A percentile compares a stretch with the other conserved stretches of the same genome.
Evolutionary conservation across 176 grass and related monocot species (phyloP).

Genomic region (Puya raimondii): DNA sequence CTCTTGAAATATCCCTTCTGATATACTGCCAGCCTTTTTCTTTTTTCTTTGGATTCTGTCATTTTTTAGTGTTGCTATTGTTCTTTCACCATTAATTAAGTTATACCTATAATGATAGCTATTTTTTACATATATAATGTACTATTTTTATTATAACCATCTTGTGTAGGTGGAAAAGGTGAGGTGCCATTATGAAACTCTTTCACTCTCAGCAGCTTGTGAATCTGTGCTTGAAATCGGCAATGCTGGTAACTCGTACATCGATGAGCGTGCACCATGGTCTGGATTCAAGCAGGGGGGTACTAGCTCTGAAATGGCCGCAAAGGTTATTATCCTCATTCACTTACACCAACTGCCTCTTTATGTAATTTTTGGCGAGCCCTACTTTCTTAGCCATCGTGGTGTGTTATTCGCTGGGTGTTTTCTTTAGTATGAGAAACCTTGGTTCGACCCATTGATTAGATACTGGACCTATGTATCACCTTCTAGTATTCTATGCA

Average conservation of each 20-base stretch:
- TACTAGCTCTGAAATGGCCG: conserved; percentile 66
- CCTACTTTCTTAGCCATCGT: no score
- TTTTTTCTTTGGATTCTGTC: no score
- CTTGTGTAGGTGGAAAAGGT: conserved; percentile 57
- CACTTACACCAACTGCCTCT: neutral
- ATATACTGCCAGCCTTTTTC: no score
- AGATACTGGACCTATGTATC: no score
- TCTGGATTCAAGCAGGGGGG: conserved; percentile 93
- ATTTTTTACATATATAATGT: neutral
- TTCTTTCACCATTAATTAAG: no score
- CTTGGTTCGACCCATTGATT: no score
- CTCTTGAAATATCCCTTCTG: no score
- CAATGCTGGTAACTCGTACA: conserved; percentile 79
- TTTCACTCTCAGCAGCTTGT: conserved; percentile 79
- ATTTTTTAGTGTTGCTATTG: no score
- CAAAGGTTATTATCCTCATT: conserved; percentile 47
- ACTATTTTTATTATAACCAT: neutral
- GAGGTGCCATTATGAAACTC: conserved; percentile 61
- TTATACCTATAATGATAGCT: no score
- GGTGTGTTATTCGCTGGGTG: no score
- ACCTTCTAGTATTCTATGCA: neutral
- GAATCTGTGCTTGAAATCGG: conserved; percentile 76
- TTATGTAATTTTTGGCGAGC: neutral
- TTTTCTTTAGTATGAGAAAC: no score
- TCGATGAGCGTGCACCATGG: conserved; percentile 81